Evolutionary conservation across 495 filamentous ascomycete species (phyloP), one percentile per base, ranked within the genome.

Genomic region (Margaritispora aquatica): DNA sequence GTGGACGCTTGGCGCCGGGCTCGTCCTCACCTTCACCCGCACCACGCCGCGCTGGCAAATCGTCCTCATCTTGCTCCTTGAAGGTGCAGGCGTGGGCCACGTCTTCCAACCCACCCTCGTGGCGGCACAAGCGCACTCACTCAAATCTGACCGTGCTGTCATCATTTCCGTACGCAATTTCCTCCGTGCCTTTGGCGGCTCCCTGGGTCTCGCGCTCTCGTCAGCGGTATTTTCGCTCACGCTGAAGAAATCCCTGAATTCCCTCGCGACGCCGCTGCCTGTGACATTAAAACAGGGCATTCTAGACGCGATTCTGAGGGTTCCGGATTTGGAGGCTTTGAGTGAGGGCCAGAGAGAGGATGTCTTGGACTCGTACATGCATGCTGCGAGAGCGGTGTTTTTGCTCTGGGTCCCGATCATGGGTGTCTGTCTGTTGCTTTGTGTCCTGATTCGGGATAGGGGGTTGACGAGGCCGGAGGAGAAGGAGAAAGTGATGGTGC

Each of bases 161-260:
- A 76, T 83, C 8, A 86, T 84, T 24, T 79, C 78, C 11, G 75
- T 83, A 57, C 78, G 84, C 5, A 88, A 88, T 62, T 85, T 86
- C 68, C 76, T 86, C 63, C 78, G 84, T 20, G 79, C 78, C 27
- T 70, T 84, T 10, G 84, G 84, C 9, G 83, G 83, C 15, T 75
- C 83, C 8, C 75, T 78, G 36, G 84, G 84, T 1, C 75, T 88
- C 2, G 81, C 83, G 0, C 67, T 84, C n/a, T 82, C 80, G 0
- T 80, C 82, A 2, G 80, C 82, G 2, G 66, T 86, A 1, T 67
- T 86, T 29, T 76, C 81, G 38, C 77, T 74, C 23, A 74, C 74
- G 1, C 68, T 87, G 26, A 71, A 71, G 19, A 71, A 36, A n/a
- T 58, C 53, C 1, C 26, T 64, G 0, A 53, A 57, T 21, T 52